phyloP scores from a whole-genome alignment of 345 rosid species.

The Salix exigua region DNA sequence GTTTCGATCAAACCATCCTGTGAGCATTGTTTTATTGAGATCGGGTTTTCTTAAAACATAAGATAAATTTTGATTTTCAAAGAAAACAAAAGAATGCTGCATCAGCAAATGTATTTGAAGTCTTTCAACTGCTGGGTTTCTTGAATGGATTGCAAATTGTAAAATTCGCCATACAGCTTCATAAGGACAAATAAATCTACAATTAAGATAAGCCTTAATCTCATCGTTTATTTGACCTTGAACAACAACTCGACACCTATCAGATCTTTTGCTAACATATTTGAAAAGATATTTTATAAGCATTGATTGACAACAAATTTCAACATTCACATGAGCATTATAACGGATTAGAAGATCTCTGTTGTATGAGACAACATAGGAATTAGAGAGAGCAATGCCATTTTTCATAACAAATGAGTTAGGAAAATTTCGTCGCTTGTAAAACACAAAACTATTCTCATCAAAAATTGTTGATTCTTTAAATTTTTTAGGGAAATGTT shows the following conservation, averaged over 20 bases:
- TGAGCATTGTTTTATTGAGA: not conserved
- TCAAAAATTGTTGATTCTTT: not conserved
- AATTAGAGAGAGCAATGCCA: not conserved
- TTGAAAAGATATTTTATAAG: not conserved
- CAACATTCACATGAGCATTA: not conserved
- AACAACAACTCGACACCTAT: not conserved
- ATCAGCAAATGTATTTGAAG: not conserved
- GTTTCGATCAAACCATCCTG: not conserved
- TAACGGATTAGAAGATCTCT: not conserved
- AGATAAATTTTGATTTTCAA: not conserved
- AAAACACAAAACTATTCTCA: not conserved
- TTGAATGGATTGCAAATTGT: not conserved
- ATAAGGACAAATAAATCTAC: not conserved
- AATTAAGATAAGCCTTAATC: not conserved
- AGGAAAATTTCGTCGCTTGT: not conserved
- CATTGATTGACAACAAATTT: not conserved
- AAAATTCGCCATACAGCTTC: not conserved
- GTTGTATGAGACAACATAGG: not conserved
- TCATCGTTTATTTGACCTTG: not conserved
- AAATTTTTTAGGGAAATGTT: not conserved
- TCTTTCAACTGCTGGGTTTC: not conserved
- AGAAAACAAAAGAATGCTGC: not conserved
- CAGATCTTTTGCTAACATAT: not conserved
- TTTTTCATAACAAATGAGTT: not conserved
- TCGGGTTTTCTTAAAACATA: not conserved